phyloP scores from a whole-genome alignment of 345 rosid species.

The Ceriops tagal region DNA sequence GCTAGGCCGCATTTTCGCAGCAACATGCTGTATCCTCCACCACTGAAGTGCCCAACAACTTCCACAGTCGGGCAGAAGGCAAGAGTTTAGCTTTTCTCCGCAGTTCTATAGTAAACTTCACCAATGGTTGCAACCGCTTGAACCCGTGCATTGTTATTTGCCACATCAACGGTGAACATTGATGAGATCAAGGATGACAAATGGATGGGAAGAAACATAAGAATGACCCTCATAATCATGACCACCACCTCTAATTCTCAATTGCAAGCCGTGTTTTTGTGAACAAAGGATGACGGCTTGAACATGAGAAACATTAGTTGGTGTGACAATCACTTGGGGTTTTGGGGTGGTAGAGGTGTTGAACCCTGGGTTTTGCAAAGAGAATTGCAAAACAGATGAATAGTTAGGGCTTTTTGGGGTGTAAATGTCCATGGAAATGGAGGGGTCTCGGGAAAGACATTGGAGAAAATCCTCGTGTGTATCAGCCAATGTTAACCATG shows the following conservation, averaged over 20 bases:
- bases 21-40: conserved; percentile 16
- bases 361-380: conserved; percentile 22
- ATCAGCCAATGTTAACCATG: conserved; percentile 4
- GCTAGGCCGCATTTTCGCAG: conserved; percentile 11
- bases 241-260: conserved; percentile 17
- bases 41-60: conserved; percentile 17
- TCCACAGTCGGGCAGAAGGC: conserved; percentile 12
- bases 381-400: conserved; percentile 17
- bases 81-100: conserved; percentile 10
- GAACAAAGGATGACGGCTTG: conserved; percentile 6
- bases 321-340: conserved; percentile 8
- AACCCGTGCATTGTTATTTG: background rate
- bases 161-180: background rate
- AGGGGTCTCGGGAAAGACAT: conserved; percentile 19
- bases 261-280: background rate
- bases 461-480: conserved; percentile 9
- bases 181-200: background rate
- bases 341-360: conserved; percentile 6
- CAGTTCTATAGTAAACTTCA: conserved; percentile 14
- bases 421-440: conserved; percentile 13
- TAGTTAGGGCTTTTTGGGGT: conserved; percentile 1
- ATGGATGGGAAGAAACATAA: conserved; percentile 1
- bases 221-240: conserved; percentile 20
- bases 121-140: background rate
- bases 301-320: background rate